Evolutionary conservation across 2,329 filamentous ascomycete genomes (phyloP).

Genomic region (Hypoxylon sp.): DNA sequence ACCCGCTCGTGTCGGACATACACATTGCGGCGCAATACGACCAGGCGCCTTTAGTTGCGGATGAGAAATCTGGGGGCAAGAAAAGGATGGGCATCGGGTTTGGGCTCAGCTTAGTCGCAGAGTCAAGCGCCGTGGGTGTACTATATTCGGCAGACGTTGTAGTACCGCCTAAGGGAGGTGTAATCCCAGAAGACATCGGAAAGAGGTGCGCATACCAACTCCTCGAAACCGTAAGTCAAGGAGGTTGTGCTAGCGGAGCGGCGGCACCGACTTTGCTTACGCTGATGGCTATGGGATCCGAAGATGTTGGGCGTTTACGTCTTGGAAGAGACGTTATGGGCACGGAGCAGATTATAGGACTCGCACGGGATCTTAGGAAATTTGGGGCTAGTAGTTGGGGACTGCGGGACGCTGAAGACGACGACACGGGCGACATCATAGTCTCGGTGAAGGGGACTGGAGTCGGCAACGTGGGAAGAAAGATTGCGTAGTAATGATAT

Average conservation of each 20-base stretch:
- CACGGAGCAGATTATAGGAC: slow-evolving; percentile 81
- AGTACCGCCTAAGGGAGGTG: slow-evolving; percentile 81
- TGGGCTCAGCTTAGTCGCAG: slow-evolving; percentile 89
- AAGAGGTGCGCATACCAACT: slow-evolving; percentile 90
- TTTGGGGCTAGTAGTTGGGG: slow-evolving; percentile 96
- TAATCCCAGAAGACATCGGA: slow-evolving; percentile 91
- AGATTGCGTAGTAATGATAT: slow-evolving; percentile 72
- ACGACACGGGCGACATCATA: slow-evolving; percentile 80
- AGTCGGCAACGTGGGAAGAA: slow-evolving; percentile 94
- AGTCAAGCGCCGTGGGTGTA: slow-evolving; percentile 85
- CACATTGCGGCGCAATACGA: slow-evolving; percentile 89
- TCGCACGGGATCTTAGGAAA: slow-evolving; percentile 87
- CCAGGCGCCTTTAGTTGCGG: slow-evolving; percentile 70
- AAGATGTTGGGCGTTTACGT: slow-evolving; percentile 91
- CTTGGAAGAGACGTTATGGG: slow-evolving; percentile 86
- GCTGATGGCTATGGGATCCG: slow-evolving; percentile 97
- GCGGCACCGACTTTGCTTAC: slow-evolving; percentile 83
- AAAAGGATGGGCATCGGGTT: slow-evolving; percentile 88
- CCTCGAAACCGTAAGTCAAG: slow-evolving; percentile 84
- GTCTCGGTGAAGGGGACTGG: slow-evolving; percentile 93
- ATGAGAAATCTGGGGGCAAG: slow-evolving; percentile 70
- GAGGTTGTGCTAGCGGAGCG: slow-evolving; percentile 83
- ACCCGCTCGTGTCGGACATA: slow-evolving; percentile 87
- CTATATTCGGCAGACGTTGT: slow-evolving; percentile 90
- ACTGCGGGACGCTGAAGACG: slow-evolving; percentile 79